phyloP scores from a whole-genome alignment of 164 flowering plant genomes.

The Berberis thunbergii region DNA sequence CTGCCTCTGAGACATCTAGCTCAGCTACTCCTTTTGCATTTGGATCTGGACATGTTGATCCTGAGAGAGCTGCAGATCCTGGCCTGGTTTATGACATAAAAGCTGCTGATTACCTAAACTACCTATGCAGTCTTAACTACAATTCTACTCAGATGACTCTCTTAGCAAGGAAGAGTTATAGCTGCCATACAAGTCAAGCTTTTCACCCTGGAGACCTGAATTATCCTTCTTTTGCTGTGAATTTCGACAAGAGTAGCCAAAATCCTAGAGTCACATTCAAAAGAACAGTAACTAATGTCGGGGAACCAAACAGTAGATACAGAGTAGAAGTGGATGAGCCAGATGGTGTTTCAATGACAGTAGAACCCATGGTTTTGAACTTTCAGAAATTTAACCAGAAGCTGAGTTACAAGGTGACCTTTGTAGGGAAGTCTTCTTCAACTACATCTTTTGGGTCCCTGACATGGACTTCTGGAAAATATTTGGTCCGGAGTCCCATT shows the following conservation, averaged over 20 bases:
- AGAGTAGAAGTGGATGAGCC: constrained; percentile 23
- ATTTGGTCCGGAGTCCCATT: constrained; percentile 54
- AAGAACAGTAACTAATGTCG: constrained; percentile 67
- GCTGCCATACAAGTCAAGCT: constrained; percentile 20
- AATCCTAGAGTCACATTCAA: constrained; percentile 19
- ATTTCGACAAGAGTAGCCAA: constrained; percentile 9
- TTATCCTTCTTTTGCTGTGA: constrained; percentile 62
- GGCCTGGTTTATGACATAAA: constrained; percentile 56
- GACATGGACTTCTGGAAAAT: constrained; percentile 30
- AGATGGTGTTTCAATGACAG: constrained; percentile 30
- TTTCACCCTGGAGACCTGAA: constrained; percentile 44
- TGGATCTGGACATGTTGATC: constrained; percentile 76
- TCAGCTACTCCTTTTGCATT: constrained; percentile 44
- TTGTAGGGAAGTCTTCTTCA: constrained; percentile 7
- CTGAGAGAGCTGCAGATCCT: constrained; percentile 51
- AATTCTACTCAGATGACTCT: constrained; percentile 29
- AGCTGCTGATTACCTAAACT: constrained; percentile 38
- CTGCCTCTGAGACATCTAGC: constrained; percentile 10
- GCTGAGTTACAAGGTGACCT: constrained; percentile 42
- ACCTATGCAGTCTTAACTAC: constrained; percentile 52
- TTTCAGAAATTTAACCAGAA: constrained; percentile 34
- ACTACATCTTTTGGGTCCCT: constrained; percentile 40
- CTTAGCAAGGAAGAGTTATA: constrained; percentile 23
- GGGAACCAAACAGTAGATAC: constrained; percentile 25
- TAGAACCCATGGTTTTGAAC: constrained; percentile 28